Evolutionary conservation across 1,284 basidiomycete genomes (phyloP).

Genomic region (Rhodotorula sp.): DNA sequence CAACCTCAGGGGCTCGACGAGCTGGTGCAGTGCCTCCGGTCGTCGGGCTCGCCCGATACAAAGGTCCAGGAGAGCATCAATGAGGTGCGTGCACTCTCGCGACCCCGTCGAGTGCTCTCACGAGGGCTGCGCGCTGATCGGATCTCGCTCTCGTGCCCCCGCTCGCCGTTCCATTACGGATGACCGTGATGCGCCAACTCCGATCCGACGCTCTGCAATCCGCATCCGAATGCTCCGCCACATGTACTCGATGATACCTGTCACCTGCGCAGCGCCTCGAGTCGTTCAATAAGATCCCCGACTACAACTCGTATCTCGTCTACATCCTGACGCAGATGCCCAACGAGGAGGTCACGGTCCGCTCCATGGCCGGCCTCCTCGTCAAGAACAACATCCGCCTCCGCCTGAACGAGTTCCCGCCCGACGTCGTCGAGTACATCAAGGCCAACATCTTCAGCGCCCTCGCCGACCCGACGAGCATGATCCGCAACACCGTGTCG

Average conservation of each 20-base stretch:
- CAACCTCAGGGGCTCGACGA: conserved; percentile 75
- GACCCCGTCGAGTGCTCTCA: neutral
- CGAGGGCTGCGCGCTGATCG: neutral
- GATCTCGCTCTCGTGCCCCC: neutral
- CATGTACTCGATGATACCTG: neutral
- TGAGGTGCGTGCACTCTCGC: conserved; percentile 47
- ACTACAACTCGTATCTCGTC: conserved; percentile 95
- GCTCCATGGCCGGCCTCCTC: conserved; percentile 92
- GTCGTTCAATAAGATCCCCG: conserved; percentile 76
- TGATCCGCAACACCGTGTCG: conserved; percentile 87
- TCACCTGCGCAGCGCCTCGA: conserved; percentile 68
- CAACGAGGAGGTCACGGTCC: conserved; percentile 82
- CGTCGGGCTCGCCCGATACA: conserved; percentile 53
- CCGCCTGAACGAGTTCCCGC: conserved; percentile 64
- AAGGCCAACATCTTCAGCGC: conserved; percentile 78
- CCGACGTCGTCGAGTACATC: conserved; percentile 74
- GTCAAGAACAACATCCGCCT: conserved; percentile 81
- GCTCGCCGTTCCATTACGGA: neutral
- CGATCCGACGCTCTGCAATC: neutral
- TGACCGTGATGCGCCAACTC: no score
- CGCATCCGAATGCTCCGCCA: no score
- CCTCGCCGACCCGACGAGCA: conserved; percentile 73
- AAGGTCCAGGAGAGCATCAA: conserved; percentile 53
- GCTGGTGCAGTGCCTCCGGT: conserved; percentile 68
- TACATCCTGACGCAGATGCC: conserved; percentile 82